Percentiles rank a stretch among this genome's conserved stretches.
phyloP scores from a whole-genome alignment of 2,329 filamentous ascomycete species.

The Atkinsonella texensis region DNA sequence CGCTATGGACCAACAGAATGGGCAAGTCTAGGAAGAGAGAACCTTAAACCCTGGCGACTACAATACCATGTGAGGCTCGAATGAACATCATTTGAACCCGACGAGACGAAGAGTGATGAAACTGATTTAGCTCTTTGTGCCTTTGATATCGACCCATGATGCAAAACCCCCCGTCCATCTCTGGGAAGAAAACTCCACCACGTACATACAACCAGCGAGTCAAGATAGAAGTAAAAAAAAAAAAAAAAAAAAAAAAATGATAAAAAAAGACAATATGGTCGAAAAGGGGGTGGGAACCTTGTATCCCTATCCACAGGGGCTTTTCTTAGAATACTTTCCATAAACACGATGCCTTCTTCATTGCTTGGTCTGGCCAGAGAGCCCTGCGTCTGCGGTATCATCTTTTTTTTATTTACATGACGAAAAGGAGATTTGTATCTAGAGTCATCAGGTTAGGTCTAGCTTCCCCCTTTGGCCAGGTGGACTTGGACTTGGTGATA shows the following conservation, averaged over 20 bases:
- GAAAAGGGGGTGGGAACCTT: background rate
- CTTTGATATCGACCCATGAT: background rate
- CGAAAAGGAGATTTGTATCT: slow-evolving; percentile 51
- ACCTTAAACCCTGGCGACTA: background rate
- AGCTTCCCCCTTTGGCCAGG: slow-evolving; percentile 7
- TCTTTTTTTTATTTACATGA: slow-evolving; percentile 34
- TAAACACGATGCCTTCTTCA: background rate
- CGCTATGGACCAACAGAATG: background rate
- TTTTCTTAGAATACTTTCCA: background rate
- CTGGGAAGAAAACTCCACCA: too few relatives aligned
- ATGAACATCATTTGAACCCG: background rate
- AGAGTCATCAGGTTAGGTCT: slow-evolving; percentile 7
- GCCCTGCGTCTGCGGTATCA: slow-evolving; percentile 1
- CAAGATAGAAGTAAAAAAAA: background rate
- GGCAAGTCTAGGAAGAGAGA: background rate
- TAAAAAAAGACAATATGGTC: too few relatives aligned
- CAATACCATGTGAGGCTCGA: background rate
- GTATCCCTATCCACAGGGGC: background rate
- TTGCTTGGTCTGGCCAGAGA: background rate
- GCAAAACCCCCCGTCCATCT: background rate
- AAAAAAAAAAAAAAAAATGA: background rate
- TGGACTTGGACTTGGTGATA: slow-evolving; percentile 9
- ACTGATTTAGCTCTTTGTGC: background rate
- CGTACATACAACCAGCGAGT: too few relatives aligned
- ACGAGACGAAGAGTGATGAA: background rate